Evolutionary conservation across 306 rosid species (phyloP).

Genomic region (Pyrus communis): DNA sequence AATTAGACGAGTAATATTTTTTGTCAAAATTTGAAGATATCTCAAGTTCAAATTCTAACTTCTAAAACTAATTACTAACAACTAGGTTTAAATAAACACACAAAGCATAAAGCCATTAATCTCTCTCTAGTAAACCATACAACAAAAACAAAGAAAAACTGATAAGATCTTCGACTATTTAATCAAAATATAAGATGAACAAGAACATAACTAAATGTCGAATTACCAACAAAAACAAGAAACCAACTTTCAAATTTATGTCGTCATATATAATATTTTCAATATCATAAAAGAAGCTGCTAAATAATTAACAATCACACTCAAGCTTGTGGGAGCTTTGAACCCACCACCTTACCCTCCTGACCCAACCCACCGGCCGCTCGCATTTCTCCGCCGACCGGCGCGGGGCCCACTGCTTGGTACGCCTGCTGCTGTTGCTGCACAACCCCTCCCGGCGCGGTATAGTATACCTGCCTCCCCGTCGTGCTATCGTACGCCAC

Average conservation of each 20-base stretch:
- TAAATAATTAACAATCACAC: constrained; percentile 33
- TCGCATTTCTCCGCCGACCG: constrained; percentile 29
- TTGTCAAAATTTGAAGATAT: too few relatives aligned
- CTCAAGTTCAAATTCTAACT: too few relatives aligned
- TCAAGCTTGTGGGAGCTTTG: constrained; percentile 62
- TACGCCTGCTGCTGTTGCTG: constrained; percentile 16
- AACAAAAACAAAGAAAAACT: neutral
- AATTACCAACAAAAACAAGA: neutral
- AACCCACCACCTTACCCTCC: constrained; percentile 53
- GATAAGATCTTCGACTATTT: neutral
- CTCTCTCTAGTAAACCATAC: neutral
- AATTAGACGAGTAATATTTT: neutral
- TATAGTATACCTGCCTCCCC: constrained; percentile 80
- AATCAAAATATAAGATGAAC: neutral
- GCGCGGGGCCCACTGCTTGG: constrained; percentile 4
- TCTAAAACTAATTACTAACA: too few relatives aligned
- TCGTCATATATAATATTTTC: neutral
- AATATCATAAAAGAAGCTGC: neutral
- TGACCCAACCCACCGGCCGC: constrained; percentile 41
- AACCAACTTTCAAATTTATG: neutral
- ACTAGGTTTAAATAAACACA: neutral
- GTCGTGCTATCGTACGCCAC: constrained; percentile 49
- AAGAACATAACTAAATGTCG: neutral
- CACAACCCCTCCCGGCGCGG: constrained; percentile 41
- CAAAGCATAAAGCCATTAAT: neutral